Percentiles rank a stretch among this genome's conserved stretches.
phyloP scores from a whole-genome alignment of 2,329 filamentous ascomycete species.

The Calonectria hawksworthii region DNA sequence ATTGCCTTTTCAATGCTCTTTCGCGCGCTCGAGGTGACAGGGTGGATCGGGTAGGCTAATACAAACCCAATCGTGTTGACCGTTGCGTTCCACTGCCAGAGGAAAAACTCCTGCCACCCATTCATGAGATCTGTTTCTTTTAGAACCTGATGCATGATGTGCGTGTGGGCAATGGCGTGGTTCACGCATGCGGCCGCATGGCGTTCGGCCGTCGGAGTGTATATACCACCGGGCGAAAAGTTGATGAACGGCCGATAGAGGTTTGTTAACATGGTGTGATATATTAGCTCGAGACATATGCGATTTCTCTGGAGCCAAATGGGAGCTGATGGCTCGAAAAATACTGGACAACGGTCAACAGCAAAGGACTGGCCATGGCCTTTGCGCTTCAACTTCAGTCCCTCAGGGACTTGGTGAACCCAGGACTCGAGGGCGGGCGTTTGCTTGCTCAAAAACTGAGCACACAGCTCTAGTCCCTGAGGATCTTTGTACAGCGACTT shows the following conservation, averaged over 20 bases:
- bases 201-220: constrained; percentile 35
- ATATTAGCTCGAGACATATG: constrained; percentile 56
- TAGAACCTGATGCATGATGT: constrained; percentile 43
- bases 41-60: constrained; percentile 48
- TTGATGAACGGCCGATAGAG: constrained; percentile 57
- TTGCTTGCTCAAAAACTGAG: constrained; percentile 37
- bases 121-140: constrained; percentile 42
- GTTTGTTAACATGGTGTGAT: constrained; percentile 55
- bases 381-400: constrained; percentile 52
- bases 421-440: constrained; percentile 47
- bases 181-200: constrained; percentile 36
- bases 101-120: constrained; percentile 47
- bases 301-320: constrained; percentile 57
- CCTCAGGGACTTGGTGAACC: constrained; percentile 49
- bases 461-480: constrained; percentile 32
- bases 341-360: constrained; percentile 46
- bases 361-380: constrained; percentile 50
- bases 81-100: constrained; percentile 48
- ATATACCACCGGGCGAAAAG: constrained; percentile 42
- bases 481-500: constrained; percentile 33
- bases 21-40: constrained; percentile 39
- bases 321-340: constrained; percentile 49
- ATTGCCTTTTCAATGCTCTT: constrained; percentile 55
- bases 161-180: constrained; percentile 44
- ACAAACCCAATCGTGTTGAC: constrained; percentile 52